These are phyloP conservation scores for Dothiorella sarmentorum DNA, from an alignment of 2,329 filamentous ascomycete species.

Conservation along the genomic window DNA sequence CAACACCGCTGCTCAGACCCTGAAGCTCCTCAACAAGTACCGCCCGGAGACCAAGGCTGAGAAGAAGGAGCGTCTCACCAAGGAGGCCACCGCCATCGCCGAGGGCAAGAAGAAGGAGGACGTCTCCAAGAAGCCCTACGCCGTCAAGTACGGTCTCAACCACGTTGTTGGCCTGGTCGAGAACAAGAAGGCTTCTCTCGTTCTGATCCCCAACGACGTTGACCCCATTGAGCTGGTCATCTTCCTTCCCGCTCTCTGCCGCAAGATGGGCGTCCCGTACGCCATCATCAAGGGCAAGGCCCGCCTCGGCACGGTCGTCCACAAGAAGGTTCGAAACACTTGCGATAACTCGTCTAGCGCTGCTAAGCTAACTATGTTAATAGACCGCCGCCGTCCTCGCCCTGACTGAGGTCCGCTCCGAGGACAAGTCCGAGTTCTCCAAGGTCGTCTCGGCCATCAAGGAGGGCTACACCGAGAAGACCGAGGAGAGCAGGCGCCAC, in stretches of 20 bases:
- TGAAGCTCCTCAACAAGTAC: constrained; percentile 99
- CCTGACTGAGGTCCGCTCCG: constrained; percentile 90
- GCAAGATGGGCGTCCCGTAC: constrained; percentile 99
- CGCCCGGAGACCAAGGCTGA: constrained; percentile 97
- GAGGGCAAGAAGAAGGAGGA: constrained; percentile 99
- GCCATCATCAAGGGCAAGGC: constrained; percentile 99
- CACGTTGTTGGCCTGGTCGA: constrained; percentile 64
- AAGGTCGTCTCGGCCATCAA: constrained; percentile 96
- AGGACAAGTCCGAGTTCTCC: constrained; percentile 97
- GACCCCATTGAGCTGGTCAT: constrained; percentile 99
- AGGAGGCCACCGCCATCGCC: constrained; percentile 96
- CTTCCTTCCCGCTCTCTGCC: constrained; percentile 97
- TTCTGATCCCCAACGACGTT: constrained; percentile 98
- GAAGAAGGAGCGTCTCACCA: constrained; percentile 99
- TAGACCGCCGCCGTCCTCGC: constrained; percentile 94
- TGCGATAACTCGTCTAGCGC: neutral
- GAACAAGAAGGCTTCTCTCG: constrained; percentile 99
- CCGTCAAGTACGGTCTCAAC: constrained; percentile 99
- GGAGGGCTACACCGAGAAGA: constrained; percentile 96
- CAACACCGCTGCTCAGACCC: constrained; percentile 78
- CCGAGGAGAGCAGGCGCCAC: constrained; percentile 83
- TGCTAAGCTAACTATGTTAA: constrained; percentile 28
- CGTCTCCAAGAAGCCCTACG: constrained; percentile 98
- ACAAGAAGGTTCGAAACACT: constrained; percentile 82
- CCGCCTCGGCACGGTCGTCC: constrained; percentile 94